These are phyloP conservation scores for Pontederia paniculata DNA, from an alignment of 176 grass and related monocot species.

Conservation along the genomic window DNA sequence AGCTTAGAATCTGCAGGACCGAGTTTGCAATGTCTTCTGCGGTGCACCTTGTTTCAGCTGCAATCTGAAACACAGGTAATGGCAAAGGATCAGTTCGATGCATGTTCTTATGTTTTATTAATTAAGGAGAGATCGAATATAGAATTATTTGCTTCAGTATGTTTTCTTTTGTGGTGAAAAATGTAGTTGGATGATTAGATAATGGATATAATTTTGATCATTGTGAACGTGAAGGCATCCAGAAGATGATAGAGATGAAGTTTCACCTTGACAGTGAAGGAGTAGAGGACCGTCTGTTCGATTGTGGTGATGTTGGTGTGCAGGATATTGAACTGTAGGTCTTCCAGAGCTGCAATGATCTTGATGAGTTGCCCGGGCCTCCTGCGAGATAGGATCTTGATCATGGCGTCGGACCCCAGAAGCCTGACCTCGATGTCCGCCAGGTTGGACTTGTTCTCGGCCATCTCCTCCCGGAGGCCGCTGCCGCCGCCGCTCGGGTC, in stretches of 20 bases:
- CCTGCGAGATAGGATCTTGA: constrained; percentile 77
- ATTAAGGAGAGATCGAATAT: background rate
- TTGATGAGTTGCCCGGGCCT: constrained; percentile 73
- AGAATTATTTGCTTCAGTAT: background rate
- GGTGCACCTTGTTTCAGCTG: constrained; percentile 53
- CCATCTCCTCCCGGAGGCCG: constrained; percentile 53
- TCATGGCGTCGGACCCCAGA: constrained; percentile 66
- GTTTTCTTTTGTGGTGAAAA: too few relatives aligned
- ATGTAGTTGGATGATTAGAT: background rate
- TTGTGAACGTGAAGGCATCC: background rate
- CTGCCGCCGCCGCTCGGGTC: constrained; percentile 20
- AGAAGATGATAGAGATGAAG: too few relatives aligned
- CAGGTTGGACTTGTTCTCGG: constrained; percentile 87
- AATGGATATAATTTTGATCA: background rate
- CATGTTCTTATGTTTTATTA: too few relatives aligned
- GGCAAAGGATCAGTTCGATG: too few relatives aligned
- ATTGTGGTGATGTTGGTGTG: constrained; percentile 99
- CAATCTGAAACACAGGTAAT: constrained; percentile 24
- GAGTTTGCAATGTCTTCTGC: constrained; percentile 83
- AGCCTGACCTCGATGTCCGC: constrained; percentile 81
- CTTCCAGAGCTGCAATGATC: constrained; percentile 77
- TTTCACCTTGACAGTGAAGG: constrained; percentile 92
- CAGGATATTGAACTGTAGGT: constrained; percentile 76
- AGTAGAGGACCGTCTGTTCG: constrained; percentile 98
- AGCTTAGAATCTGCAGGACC: constrained; percentile 82